Conservation (phyloP, 306 rosid genomes). For the Quercus berberidifolia region DNA sequence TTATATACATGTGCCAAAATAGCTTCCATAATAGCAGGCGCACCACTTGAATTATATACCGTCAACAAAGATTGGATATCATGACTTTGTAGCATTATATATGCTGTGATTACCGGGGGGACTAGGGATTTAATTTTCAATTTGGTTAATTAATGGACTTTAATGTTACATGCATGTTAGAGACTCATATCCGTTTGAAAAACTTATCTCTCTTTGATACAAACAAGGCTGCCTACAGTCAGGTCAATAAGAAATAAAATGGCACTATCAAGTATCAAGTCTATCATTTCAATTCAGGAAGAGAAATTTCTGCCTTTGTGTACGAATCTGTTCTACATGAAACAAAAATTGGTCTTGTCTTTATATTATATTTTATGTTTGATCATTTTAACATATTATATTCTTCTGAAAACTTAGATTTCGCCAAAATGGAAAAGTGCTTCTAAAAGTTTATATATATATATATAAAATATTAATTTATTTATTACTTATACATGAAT, state of each 20-base stretch:
- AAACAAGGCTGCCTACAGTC: neutral
- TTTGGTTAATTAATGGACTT: conserved; percentile 16
- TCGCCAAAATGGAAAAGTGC: neutral
- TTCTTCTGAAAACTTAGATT: too few species aligned
- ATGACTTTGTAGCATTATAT: neutral
- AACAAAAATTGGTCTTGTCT: neutral
- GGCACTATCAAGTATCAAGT: neutral
- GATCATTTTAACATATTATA: too few species aligned
- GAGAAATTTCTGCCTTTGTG: neutral
- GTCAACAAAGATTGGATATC: neutral
- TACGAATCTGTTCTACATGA: neutral
- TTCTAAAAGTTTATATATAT: neutral
- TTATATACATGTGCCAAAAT: neutral
- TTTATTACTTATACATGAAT: too few species aligned
- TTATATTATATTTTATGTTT: too few species aligned
- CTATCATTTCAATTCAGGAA: neutral
- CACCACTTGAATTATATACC: neutral
- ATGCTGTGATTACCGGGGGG: neutral
- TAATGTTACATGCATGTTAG: neutral
- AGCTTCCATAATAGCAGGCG: neutral
- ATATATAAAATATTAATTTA: too few species aligned
- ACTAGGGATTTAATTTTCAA: conserved; percentile 4
- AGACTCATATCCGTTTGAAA: neutral
- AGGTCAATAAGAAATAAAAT: neutral
- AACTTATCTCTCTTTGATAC: too few species aligned